These are phyloP conservation scores for Crassisporium funariophilum DNA, from an alignment of 768 basidiomycete genomes.

Conservation along the genomic window DNA sequence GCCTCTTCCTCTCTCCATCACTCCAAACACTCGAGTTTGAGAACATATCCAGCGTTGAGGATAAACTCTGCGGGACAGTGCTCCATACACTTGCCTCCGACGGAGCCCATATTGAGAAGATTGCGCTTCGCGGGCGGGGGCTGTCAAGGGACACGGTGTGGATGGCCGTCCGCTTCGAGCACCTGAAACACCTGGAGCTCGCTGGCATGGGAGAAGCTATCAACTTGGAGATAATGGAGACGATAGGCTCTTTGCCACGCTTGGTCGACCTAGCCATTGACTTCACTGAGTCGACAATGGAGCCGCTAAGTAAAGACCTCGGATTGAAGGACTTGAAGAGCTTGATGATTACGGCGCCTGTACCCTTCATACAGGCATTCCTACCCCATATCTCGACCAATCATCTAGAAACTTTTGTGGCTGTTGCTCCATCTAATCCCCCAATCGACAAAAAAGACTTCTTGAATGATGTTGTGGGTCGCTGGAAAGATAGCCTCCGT, in stretches of 20 bases:
- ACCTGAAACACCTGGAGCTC: constrained; percentile 25
- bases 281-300: constrained; percentile 23
- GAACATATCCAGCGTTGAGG: constrained; percentile 31
- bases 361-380: constrained; percentile 25
- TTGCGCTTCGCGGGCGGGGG: constrained; percentile 26
- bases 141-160: constrained; percentile 28
- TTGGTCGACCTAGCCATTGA: constrained; percentile 29
- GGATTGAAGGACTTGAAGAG: constrained; percentile 27
- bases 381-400: constrained; percentile 23
- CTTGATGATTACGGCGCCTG: constrained; percentile 27
- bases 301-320: constrained; percentile 21
- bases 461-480: constrained; percentile 18
- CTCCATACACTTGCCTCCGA: constrained; percentile 29
- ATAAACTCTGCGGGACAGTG: constrained; percentile 35
- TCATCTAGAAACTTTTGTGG: constrained; percentile 23
- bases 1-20: constrained; percentile 33
- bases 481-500: constrained; percentile 26
- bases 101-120: constrained; percentile 26
- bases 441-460: constrained; percentile 23
- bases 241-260: constrained; percentile 25
- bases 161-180: constrained; percentile 22
- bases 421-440: constrained; percentile 12
- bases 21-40: constrained; percentile 29
- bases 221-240: constrained; percentile 23
- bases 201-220: constrained; percentile 28